Evolutionary conservation across 2,329 filamentous ascomycete species (phyloP).

Genomic region (Cladosporium cucumerinum): DNA sequence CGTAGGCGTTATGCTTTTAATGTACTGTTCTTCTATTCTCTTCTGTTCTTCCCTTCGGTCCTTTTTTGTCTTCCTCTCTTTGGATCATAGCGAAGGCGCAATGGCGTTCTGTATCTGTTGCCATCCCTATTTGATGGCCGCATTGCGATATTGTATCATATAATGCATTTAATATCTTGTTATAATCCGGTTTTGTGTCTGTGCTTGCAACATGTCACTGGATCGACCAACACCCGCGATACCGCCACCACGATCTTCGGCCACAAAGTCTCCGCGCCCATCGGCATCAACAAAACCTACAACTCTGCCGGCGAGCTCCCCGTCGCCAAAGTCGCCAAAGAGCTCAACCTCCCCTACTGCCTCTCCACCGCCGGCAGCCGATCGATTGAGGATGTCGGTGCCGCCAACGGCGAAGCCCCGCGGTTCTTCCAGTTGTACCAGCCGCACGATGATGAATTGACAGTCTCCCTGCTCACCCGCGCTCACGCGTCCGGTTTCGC

Average conservation of each 20-base stretch:
- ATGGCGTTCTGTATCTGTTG: slow-evolving; percentile 7
- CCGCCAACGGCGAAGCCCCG: slow-evolving; percentile 51
- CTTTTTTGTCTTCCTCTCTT: background rate
- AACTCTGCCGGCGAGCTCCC: slow-evolving; percentile 56
- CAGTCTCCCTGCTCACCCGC: slow-evolving; percentile 53
- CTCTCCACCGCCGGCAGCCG: slow-evolving; percentile 57
- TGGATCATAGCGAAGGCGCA: slow-evolving; percentile 16
- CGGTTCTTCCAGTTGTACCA: slow-evolving; percentile 64
- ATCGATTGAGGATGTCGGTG: slow-evolving; percentile 57
- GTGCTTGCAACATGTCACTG: too few species aligned
- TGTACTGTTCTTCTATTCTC: background rate
- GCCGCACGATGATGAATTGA: slow-evolving; percentile 60
- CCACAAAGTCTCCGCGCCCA: slow-evolving; percentile 56
- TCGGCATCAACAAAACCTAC: slow-evolving; percentile 66
- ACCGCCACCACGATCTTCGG: slow-evolving; percentile 58
- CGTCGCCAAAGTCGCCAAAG: slow-evolving; percentile 58
- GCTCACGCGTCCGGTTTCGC: slow-evolving; percentile 55
- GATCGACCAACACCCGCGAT: slow-evolving; percentile 56
- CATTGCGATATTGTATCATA: background rate
- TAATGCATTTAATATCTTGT: background rate
- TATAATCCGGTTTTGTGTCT: background rate
- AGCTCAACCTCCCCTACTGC: slow-evolving; percentile 58
- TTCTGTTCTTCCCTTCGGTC: background rate
- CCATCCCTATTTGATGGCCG: background rate
- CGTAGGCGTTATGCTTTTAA: background rate